phyloP scores from a whole-genome alignment of 441 rosid genomes.

The Monsonia emarginata region DNA sequence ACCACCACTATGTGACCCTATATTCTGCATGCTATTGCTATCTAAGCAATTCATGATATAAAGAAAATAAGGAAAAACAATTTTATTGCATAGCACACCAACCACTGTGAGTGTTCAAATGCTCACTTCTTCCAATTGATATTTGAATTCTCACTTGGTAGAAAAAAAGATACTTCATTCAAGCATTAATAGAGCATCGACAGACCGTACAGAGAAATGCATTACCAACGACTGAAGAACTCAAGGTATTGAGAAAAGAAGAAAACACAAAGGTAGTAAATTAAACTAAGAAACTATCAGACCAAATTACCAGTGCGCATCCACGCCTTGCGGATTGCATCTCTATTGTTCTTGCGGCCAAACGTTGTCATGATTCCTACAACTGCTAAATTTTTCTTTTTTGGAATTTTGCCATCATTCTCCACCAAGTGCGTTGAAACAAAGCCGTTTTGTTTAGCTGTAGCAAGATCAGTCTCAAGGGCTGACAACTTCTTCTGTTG shows the following conservation, averaged over 20 bases:
- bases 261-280: not conserved
- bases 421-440: constrained; percentile 7
- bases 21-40: not conserved
- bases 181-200: no score
- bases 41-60: not conserved
- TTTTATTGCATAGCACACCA: not conserved
- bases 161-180: not conserved
- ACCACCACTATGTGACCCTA: not conserved
- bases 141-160: no score
- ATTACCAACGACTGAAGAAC: no score
- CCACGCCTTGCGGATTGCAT: constrained; percentile 22
- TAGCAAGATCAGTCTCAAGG: constrained; percentile 14
- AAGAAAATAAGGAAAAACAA: not conserved
- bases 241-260: not conserved
- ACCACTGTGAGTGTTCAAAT: not conserved
- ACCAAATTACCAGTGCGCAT: constrained; percentile 13
- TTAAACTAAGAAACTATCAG: not conserved
- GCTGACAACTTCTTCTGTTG: constrained; percentile 19
- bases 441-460: constrained; percentile 16
- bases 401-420: constrained; percentile 5
- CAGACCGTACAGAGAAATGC: not conserved
- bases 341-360: constrained; percentile 20
- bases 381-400: constrained; percentile 7
- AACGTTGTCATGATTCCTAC: constrained; percentile 16
- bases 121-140: no score